phyloP scores from a whole-genome alignment of 1,284 basidiomycete species.

The Mrakiaceae sp. region DNA sequence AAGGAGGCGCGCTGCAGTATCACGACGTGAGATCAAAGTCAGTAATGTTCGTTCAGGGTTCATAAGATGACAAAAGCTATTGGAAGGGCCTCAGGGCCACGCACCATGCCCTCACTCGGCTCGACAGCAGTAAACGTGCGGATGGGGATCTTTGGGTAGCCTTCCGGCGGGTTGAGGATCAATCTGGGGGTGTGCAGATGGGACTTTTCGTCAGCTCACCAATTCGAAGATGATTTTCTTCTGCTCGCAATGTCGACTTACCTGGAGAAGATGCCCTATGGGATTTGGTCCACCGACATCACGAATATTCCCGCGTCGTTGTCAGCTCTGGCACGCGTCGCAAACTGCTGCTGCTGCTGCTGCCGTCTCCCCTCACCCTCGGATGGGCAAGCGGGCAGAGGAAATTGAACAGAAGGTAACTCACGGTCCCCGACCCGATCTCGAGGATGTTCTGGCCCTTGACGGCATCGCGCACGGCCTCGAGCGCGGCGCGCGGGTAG shows the following conservation, averaged over 20 bases:
- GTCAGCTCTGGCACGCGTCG: too few relatives aligned
- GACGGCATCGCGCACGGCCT: too few relatives aligned
- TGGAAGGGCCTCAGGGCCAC: not conserved
- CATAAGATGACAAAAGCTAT: not conserved
- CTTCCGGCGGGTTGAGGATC: not conserved
- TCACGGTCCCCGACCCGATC: slow-evolving; percentile 4
- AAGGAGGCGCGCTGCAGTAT: slow-evolving; percentile 1
- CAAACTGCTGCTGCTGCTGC: too few relatives aligned
- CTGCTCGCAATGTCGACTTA: too few relatives aligned
- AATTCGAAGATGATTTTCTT: too few relatives aligned
- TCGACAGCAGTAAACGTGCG: not conserved
- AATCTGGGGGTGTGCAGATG: not conserved
- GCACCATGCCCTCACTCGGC: slow-evolving; percentile 9
- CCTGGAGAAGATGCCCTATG: slow-evolving; percentile 12
- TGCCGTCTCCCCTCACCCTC: too few relatives aligned
- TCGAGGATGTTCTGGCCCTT: not conserved
- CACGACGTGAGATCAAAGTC: not conserved
- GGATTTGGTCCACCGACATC: not conserved
- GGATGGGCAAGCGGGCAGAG: not conserved
- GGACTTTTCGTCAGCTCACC: too few relatives aligned
- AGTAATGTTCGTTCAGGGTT: not conserved
- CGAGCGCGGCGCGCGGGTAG: too few relatives aligned
- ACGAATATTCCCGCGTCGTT: too few relatives aligned
- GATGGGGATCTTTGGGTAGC: slow-evolving; percentile 6
- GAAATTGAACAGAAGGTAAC: not conserved